Base-by-base conservation (phyloP, 805 yeast genomes). In the Candida nitratophila region DNA sequence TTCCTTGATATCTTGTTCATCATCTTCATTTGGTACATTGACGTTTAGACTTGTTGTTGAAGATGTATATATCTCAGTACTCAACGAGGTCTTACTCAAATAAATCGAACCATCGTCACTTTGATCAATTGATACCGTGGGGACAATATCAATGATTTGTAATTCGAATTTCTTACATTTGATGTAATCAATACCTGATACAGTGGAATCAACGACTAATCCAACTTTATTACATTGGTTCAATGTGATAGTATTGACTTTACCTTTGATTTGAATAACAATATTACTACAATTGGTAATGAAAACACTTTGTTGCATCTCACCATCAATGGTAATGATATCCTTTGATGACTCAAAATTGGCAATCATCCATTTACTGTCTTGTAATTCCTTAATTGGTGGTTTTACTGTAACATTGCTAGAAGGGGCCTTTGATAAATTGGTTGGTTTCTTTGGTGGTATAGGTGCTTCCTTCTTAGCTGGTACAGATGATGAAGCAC, bases 281-380 rank as follows among this genome's bases (percentile, higher is more conserved):
- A 78, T 71, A 46, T 82, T 81, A 36, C 60, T 60, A 68, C 96
- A 86, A 56, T 83, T 82, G 43, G 95, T 95, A 54, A 93, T 84
- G 61, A 86, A 89, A 15, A 93, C 81, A 32, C 95, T 85, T 62
- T 93, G 98, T 50, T 83, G 82, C 76, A 81, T 82, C 52, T 82
- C 85, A 29, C 84, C 95, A 21, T 87, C 89, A 45, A 93, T 71
- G 20, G 70, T 69, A 53, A 86, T 77, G 26, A 83, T 71, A 45
- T 81, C 84, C 40, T 76, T 75, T 41, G 67, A 68, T 49, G 75
- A 79, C 43, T 82, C 84, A 57, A 69, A 86, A 66, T 90, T 85
- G 58, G 88, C 89, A 44, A 93, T 70, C 51, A 85, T 70, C 99
- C 99, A 93, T 56, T 87, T 84, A 48, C 87, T 84, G 57, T 89